Evolutionary conservation across 2,329 filamentous ascomycete species (phyloP).

Genomic region (Orbilia javanica): DNA sequence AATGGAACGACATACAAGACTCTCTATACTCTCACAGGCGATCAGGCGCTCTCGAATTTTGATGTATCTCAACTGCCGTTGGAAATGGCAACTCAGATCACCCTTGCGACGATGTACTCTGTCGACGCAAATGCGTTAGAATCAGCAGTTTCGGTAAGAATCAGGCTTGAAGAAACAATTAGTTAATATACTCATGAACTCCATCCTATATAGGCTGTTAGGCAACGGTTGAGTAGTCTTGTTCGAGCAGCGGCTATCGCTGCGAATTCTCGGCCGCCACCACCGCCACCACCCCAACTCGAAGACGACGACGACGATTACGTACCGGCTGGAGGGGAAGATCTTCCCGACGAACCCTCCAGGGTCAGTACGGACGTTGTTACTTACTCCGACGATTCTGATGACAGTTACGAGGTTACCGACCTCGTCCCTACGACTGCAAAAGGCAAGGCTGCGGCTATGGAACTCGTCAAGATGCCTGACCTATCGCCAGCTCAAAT

Average conservation of each 20-base stretch:
- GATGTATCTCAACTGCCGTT: conserved; percentile 84
- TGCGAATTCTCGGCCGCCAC: conserved; percentile 38
- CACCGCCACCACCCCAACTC: conserved; percentile 31
- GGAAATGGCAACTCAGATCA: conserved; percentile 81
- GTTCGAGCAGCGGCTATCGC: conserved; percentile 40
- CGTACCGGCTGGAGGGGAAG: conserved; percentile 51
- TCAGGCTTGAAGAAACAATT: not conserved
- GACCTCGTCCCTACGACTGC: conserved; percentile 64
- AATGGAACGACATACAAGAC: conserved; percentile 75
- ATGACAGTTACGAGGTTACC: conserved; percentile 59
- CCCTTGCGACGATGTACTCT: conserved; percentile 80
- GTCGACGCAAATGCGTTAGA: conserved; percentile 78
- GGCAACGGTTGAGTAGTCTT: conserved; percentile 42
- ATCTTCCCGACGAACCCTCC: conserved; percentile 44
- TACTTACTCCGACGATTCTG: conserved; percentile 61
- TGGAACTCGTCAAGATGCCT: conserved; percentile 69
- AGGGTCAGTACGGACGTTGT: conserved; percentile 9
- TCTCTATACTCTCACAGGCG: conserved; percentile 85
- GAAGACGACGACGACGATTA: conserved; percentile 51
- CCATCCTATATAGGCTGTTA: conserved; percentile 24
- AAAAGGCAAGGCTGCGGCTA: conserved; percentile 71
- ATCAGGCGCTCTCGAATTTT: conserved; percentile 80
- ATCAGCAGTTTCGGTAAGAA: conserved; percentile 78
- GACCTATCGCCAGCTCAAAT: conserved; percentile 79
- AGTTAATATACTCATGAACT: conserved; percentile 9